Evolutionary conservation across 176 grass and related monocot genomes (phyloP).

Genomic region (Tuctoria greenei): DNA sequence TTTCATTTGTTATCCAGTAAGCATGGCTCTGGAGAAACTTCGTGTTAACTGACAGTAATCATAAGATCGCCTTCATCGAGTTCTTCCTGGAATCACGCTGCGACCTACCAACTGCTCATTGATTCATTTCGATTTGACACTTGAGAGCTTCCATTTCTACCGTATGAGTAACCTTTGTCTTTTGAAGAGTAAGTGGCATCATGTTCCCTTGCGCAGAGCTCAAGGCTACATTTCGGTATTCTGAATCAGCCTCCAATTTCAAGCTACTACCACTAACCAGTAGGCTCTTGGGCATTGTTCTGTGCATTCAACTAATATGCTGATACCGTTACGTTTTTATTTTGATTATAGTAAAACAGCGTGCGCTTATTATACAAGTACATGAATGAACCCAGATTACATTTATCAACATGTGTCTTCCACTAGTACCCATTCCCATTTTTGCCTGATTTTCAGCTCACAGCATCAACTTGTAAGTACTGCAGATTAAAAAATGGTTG

Average conservation of each 20-base stretch:
- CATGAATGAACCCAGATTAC: background rate
- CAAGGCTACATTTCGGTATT: too few relatives aligned
- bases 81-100: slow-evolving; percentile 12
- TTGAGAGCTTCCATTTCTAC: slow-evolving; percentile 10
- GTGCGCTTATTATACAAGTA: background rate
- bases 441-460: background rate
- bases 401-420: background rate
- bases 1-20: background rate
- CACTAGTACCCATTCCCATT: background rate
- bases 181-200: background rate
- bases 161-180: background rate
- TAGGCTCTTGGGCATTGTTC: too few relatives aligned
- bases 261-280: too few relatives aligned
- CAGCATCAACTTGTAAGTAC: slow-evolving; percentile 11
- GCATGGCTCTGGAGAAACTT: background rate
- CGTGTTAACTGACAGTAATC: slow-evolving; percentile 7
- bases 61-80: slow-evolving; percentile 3
- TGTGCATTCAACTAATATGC: background rate
- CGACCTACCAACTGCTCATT: background rate
- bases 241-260: background rate
- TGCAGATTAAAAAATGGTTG: slow-evolving; percentile 12
- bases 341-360: slow-evolving; percentile 5
- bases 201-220: too few relatives aligned
- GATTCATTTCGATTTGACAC: slow-evolving; percentile 13
- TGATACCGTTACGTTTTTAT: background rate